phyloP scores from a whole-genome alignment of 192 early-diverging fungal species.

The Coemansia sp. region DNA sequence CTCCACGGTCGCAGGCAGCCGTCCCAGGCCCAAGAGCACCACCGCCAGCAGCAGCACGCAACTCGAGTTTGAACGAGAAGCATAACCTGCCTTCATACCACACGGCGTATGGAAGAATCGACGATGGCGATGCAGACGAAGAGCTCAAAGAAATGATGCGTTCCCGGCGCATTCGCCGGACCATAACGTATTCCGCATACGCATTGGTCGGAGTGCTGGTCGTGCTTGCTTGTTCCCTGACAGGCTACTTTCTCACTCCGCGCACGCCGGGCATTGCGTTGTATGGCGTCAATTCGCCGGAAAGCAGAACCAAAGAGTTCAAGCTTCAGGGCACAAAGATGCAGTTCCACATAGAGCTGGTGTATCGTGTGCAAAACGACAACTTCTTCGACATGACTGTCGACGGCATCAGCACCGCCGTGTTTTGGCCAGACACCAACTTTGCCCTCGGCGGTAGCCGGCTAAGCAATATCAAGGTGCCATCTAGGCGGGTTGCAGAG shows the following conservation, averaged over 20 bases:
- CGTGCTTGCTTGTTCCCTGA: slow-evolving; percentile 28
- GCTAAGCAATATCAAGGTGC: slow-evolving; percentile 41
- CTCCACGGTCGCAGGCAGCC: slow-evolving; percentile 18
- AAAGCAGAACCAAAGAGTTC: slow-evolving; percentile 24
- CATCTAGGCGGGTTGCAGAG: slow-evolving; percentile 37
- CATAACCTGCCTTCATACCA: slow-evolving; percentile 35
- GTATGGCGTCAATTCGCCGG: slow-evolving; percentile 35
- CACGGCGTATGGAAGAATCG: slow-evolving; percentile 9
- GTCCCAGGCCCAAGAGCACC: slow-evolving; percentile 9
- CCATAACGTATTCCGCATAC: slow-evolving; percentile 27
- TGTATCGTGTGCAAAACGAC: slow-evolving; percentile 54
- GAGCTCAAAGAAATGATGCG: slow-evolving; percentile 49
- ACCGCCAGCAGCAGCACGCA: slow-evolving; percentile 12
- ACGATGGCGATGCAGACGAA: slow-evolving; percentile 27
- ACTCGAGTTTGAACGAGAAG: slow-evolving; percentile 27
- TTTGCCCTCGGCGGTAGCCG: slow-evolving; percentile 55
- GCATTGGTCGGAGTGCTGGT: slow-evolving; percentile 14
- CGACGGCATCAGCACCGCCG: slow-evolving; percentile 49
- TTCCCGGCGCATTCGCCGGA: slow-evolving; percentile 25
- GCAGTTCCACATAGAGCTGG: slow-evolving; percentile 50
- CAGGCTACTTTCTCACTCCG: slow-evolving; percentile 41
- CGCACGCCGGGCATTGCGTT: slow-evolving; percentile 36
- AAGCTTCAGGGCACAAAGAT: slow-evolving; percentile 51
- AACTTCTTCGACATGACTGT: slow-evolving; percentile 49
- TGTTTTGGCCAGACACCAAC: slow-evolving; percentile 55